phyloP scores from a whole-genome alignment of 257 asterid genomes.

The Buddleja alternifolia region DNA sequence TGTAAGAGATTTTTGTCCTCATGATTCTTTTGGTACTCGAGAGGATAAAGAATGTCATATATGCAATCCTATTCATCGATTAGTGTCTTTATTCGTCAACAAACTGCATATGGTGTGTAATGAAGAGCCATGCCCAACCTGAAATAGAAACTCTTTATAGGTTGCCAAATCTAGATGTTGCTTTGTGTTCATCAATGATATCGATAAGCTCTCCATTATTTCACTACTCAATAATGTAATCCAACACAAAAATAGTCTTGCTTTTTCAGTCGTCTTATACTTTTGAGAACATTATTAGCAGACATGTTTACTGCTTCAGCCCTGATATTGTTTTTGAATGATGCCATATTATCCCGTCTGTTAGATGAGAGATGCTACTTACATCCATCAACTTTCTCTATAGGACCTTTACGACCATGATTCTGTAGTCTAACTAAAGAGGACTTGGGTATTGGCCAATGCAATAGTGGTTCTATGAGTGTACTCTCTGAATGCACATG shows the following conservation, averaged over 20 bases:
- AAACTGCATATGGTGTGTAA: conserved; percentile 18
- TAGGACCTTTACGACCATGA: conserved; percentile 1
- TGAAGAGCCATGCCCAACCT: background rate
- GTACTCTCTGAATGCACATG: background rate
- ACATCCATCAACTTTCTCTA: conserved; percentile 1
- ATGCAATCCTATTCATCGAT: background rate
- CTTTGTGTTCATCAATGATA: background rate
- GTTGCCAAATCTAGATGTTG: background rate
- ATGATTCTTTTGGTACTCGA: conserved; percentile 2
- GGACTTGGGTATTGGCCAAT: conserved; percentile 2
- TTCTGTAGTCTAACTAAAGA: background rate
- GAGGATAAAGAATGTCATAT: background rate
- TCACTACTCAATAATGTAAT: background rate
- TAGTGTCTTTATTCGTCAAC: conserved; percentile 8
- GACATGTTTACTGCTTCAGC: background rate
- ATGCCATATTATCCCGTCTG: background rate
- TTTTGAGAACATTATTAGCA: background rate
- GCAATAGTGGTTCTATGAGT: background rate
- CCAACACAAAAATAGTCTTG: background rate
- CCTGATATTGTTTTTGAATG: background rate
- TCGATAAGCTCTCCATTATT: conserved; percentile 7
- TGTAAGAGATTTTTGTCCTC: conserved; percentile 1
- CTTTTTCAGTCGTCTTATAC: conserved; percentile 9
- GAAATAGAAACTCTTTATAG: too few species aligned
- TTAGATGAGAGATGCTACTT: conserved; percentile 13